phyloP scores from a whole-genome alignment of 208 protist genomes.

The Angomonas ambiguus region DNA sequence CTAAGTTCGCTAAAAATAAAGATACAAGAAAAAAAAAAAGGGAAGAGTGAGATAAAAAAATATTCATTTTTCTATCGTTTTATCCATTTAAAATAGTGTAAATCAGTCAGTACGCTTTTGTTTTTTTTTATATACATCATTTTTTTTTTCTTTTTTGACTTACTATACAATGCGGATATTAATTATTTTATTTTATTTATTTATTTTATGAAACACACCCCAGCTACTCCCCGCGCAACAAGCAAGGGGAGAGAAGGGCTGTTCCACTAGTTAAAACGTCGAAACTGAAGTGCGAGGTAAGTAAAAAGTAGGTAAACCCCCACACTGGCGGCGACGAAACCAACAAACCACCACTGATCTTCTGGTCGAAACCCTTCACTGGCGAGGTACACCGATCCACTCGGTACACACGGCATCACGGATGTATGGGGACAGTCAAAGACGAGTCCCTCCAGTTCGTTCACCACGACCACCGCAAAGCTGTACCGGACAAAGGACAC shows the following conservation, averaged over 20 bases:
- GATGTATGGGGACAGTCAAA: conserved; percentile 26
- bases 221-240: no score
- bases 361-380: conserved; percentile 32
- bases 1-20: neutral
- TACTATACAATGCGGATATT: neutral
- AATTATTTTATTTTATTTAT: conserved; percentile 16
- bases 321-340: conserved; percentile 23
- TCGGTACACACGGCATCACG: conserved; percentile 26
- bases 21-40: conserved; percentile 9
- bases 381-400: conserved; percentile 37
- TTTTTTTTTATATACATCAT: neutral
- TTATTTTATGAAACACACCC: conserved; percentile 23
- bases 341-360: conserved; percentile 22
- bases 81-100: neutral
- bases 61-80: neutral
- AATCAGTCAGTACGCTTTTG: neutral
- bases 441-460: conserved; percentile 64
- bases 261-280: no score
- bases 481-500: conserved; percentile 68
- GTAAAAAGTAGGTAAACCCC: conserved; percentile 41
- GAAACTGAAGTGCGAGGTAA: conserved; percentile 46
- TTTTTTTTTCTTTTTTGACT: conserved; percentile 1
- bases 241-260: no score
- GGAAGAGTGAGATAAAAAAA: conserved; percentile 7
- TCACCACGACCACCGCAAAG: conserved; percentile 50